Evolutionary conservation across 768 basidiomycete genomes (phyloP), one percentile per base, ranked within the genome.

Genomic region (Tulasnella sp.): DNA sequence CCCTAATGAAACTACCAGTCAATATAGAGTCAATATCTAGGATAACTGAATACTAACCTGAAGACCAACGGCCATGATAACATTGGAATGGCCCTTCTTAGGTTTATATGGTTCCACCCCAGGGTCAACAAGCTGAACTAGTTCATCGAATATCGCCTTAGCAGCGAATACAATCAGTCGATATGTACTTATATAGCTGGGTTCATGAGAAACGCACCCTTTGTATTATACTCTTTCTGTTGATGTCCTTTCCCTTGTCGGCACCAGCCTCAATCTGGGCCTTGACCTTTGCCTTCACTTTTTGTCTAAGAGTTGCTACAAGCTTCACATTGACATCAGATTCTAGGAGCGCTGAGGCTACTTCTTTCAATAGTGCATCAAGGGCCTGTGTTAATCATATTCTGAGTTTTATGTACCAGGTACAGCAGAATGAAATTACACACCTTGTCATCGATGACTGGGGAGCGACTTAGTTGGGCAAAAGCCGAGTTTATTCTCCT

Each of bases 271-370:
- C 89, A 20, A 91, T 63, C 19, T 81, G 71, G 4, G 85, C 77
- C 63, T 95, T 83, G 48, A 92, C 88, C 62, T 89, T 91, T 3
- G 76, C 70, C 66, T 92, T 91, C 61, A 98, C 89, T 65, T 89
- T 90, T 56, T 83, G 79, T 56, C 90, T 78, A 50, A 95, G 65
- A 33, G 78, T 77, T 4, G 88, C 76, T 16, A 96, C 95, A 19
- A 98, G 77, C 65, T 93, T 95, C 60, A 99, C 93, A 63, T 99
- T 99, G 58, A 99, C 93, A 68, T 99, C 95, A 16, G 91, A 83
- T 66, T 98, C 92, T 37, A 99, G 76, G 28, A 98, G 70, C 8
- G 93, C 93, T 22, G 89, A 76, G 41, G 87, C 90, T 56, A 99
- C 86, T 67, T 95, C 90, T 68, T 96, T 98, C 56, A 99, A 77